A percentile compares a stretch with the other conserved stretches of the same genome.
phyloP scores from a whole-genome alignment of 345 rosid genomes.

The Trapa incisa region DNA sequence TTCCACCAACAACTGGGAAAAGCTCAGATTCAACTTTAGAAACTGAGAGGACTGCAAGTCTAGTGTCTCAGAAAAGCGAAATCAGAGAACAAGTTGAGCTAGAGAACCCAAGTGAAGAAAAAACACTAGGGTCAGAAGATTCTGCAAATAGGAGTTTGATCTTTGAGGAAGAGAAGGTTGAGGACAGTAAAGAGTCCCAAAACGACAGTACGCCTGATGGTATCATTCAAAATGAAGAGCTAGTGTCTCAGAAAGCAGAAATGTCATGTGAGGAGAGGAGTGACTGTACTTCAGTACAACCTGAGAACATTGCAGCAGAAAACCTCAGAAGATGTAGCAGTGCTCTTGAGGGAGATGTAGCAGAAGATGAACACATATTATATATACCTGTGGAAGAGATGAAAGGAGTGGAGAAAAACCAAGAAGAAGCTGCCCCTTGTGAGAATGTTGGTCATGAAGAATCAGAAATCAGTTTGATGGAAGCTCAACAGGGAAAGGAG shows the following conservation, averaged over 20 bases:
- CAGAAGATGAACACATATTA: background rate
- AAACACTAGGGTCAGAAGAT: too few relatives aligned
- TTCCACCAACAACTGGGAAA: background rate
- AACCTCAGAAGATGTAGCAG: background rate
- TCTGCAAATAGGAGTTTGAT: background rate
- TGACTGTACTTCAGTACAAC: background rate
- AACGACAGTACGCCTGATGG: background rate
- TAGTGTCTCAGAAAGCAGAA: background rate
- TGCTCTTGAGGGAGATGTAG: background rate
- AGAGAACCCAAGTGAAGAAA: background rate
- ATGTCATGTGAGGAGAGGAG: background rate
- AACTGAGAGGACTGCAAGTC: background rate
- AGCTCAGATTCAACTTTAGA: background rate
- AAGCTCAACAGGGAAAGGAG: background rate
- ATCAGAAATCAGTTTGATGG: background rate
- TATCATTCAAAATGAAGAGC: too few relatives aligned
- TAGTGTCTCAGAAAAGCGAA: background rate
- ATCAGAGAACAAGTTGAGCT: background rate
- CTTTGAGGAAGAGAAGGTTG: slow-evolving; percentile 1
- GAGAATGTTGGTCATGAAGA: background rate
- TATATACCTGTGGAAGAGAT: background rate
- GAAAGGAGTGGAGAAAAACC: background rate
- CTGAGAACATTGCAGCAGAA: background rate
- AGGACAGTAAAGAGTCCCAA: background rate
- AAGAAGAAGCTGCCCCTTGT: background rate